These are phyloP conservation scores for Phytophthora tentaculata DNA, from an alignment of 352 stramenopile species.

Conservation along the genomic window DNA sequence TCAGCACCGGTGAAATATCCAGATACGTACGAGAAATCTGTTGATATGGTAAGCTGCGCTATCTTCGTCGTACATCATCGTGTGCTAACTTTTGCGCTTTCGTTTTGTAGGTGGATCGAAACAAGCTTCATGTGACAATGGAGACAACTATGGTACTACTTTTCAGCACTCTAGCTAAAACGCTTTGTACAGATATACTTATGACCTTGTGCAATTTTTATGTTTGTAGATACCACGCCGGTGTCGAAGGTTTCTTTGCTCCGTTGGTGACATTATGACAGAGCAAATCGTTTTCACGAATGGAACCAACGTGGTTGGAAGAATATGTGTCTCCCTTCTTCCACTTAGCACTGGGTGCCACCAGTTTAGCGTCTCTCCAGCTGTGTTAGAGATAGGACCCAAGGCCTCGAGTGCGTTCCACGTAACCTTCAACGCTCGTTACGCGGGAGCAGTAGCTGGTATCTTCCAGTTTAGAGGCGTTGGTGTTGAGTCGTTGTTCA, in stretches of 20 bases:
- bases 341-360: conserved; percentile 86
- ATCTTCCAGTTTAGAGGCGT: conserved; percentile 90
- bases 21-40: conserved; percentile 11
- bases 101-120: conserved; percentile 30
- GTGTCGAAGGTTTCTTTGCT: conserved; percentile 75
- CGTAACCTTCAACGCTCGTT: conserved; percentile 68
- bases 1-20: conserved; percentile 8
- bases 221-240: conserved; percentile 53
- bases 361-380: conserved; percentile 80
- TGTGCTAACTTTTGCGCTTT: conserved; percentile 14
- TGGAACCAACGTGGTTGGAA: conserved; percentile 52
- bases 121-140: conserved; percentile 32
- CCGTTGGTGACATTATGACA: conserved; percentile 71
- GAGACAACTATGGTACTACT: conserved; percentile 35
- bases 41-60: conserved; percentile 28
- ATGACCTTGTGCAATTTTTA: conserved; percentile 10
- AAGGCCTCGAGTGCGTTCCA: conserved; percentile 67
- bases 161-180: background rate
- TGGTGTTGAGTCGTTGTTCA: conserved; percentile 62
- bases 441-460: conserved; percentile 66
- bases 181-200: background rate
- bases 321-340: conserved; percentile 80
- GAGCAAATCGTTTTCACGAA: conserved; percentile 85
- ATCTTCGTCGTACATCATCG: background rate
- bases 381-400: conserved; percentile 75